Evolutionary conservation across 2,329 filamentous ascomycete species (phyloP).

Genomic region (Cladophialophora yegresii): DNA sequence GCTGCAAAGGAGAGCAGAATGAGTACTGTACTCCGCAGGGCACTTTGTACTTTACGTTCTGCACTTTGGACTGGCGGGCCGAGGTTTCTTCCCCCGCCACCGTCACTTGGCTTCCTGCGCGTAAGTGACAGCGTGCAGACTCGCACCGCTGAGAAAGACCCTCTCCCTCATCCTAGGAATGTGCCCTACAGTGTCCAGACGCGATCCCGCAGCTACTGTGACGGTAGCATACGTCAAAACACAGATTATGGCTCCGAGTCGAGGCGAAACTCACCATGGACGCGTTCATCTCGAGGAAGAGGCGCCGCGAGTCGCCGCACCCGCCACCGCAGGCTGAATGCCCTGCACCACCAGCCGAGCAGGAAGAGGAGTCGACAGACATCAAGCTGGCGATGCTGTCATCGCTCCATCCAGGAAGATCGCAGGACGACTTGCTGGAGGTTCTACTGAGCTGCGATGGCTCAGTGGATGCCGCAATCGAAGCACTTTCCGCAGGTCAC

Average conservation of each 20-base stretch:
- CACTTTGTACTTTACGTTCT: background rate
- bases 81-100: background rate
- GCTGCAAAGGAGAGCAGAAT: background rate
- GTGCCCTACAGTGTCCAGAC: background rate
- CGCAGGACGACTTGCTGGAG: constrained; percentile 72
- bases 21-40: background rate
- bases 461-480: constrained; percentile 66
- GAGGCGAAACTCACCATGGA: constrained; percentile 42
- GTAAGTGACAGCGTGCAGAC: background rate
- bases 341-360: constrained; percentile 11
- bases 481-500: constrained; percentile 51
- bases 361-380: constrained; percentile 80
- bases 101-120: background rate
- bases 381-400: constrained; percentile 81
- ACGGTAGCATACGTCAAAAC: background rate
- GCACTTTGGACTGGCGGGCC: background rate
- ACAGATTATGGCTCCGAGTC: constrained; percentile 34
- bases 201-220: background rate
- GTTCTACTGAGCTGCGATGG: constrained; percentile 76
- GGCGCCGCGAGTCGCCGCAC: constrained; percentile 38
- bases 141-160: background rate
- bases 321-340: constrained; percentile 13
- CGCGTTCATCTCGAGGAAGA: constrained; percentile 45
- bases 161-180: background rate
- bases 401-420: constrained; percentile 68